Evolutionary conservation across 1,139 yeast genomes (phyloP).

Genomic region (Taphrina flavorubra): DNA sequence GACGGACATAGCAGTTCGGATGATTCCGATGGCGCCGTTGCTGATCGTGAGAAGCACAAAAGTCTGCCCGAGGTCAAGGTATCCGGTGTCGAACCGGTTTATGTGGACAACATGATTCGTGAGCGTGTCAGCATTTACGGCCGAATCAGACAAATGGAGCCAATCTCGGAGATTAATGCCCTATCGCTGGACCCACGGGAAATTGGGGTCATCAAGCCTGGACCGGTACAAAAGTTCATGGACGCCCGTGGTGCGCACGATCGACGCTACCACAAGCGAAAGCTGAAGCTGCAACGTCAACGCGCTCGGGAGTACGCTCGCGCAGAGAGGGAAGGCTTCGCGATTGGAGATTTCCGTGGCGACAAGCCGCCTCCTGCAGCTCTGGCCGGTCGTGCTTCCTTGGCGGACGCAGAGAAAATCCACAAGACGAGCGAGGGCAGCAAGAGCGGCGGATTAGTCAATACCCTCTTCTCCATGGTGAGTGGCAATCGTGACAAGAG

Average conservation of each 20-base stretch:
- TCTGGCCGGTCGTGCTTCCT: slow-evolving; percentile 35
- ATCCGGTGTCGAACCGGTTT: slow-evolving; percentile 34
- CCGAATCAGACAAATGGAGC: slow-evolving; percentile 38
- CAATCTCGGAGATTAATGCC: slow-evolving; percentile 22
- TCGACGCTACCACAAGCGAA: slow-evolving; percentile 26
- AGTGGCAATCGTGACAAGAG: slow-evolving; percentile 34
- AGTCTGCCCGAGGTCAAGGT: slow-evolving; percentile 30
- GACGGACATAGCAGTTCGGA: slow-evolving; percentile 14
- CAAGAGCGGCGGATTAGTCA: slow-evolving; percentile 33
- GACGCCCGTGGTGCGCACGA: slow-evolving; percentile 36
- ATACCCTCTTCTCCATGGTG: slow-evolving; percentile 36
- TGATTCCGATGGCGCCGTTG: slow-evolving; percentile 9
- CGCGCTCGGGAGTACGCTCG: slow-evolving; percentile 40
- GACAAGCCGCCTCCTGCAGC: slow-evolving; percentile 39
- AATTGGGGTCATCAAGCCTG: slow-evolving; percentile 39
- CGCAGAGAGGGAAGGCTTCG: slow-evolving; percentile 37
- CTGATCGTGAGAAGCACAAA: not conserved
- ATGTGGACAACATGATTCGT: slow-evolving; percentile 40
- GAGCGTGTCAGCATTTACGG: slow-evolving; percentile 38
- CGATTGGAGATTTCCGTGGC: slow-evolving; percentile 30
- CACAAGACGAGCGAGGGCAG: slow-evolving; percentile 34
- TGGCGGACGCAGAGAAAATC: slow-evolving; percentile 25
- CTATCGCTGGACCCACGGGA: slow-evolving; percentile 27
- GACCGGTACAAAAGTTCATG: slow-evolving; percentile 40
- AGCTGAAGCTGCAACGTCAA: slow-evolving; percentile 32